Evolutionary conservation across 1,284 basidiomycete genomes (phyloP).

Genomic region (Leccinum cinnamomeum): DNA sequence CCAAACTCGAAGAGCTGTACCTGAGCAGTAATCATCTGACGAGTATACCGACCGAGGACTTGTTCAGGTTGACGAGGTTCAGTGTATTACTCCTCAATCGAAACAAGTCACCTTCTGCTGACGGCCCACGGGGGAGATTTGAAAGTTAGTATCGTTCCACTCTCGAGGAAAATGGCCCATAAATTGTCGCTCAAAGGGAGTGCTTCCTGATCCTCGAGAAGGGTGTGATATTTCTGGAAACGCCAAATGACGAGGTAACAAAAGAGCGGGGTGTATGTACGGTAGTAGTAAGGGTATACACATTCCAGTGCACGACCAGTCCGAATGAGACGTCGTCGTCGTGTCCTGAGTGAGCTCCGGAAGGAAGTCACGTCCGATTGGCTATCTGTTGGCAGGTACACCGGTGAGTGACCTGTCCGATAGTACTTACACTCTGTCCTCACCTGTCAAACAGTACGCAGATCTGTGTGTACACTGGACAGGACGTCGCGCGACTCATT

Average conservation of each 20-base stretch:
- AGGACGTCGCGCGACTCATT: too few relatives aligned
- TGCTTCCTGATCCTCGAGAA: slow-evolving; percentile 22
- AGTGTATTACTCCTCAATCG: slow-evolving; percentile 88
- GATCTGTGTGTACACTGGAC: too few relatives aligned
- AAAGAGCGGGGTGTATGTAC: slow-evolving; percentile 11
- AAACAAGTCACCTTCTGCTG: slow-evolving; percentile 53
- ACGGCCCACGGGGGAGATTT: slow-evolving; percentile 25
- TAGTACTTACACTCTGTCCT: too few relatives aligned
- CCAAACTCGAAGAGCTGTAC: slow-evolving; percentile 82
- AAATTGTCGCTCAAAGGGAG: slow-evolving; percentile 12
- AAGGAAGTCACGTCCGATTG: too few relatives aligned
- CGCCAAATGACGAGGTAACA: slow-evolving; percentile 13
- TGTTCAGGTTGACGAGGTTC: slow-evolving; percentile 68
- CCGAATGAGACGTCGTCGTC: too few relatives aligned
- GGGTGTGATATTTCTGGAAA: slow-evolving; percentile 31
- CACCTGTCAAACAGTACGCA: too few relatives aligned
- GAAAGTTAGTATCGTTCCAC: slow-evolving; percentile 1
- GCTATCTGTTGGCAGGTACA: too few relatives aligned
- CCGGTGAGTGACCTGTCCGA: too few relatives aligned
- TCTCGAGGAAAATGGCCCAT: slow-evolving; percentile 18
- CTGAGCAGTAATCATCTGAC: slow-evolving; percentile 93
- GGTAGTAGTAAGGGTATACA: neutral
- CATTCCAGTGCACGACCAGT: too few relatives aligned
- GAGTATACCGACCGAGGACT: slow-evolving; percentile 86
- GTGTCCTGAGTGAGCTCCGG: too few relatives aligned